Percentiles rank a stretch among this genome's conserved stretches.
These are phyloP conservation scores for Pisolithus marmoratus DNA, from an alignment of 768 basidiomycete genomes.

Conservation along the genomic window DNA sequence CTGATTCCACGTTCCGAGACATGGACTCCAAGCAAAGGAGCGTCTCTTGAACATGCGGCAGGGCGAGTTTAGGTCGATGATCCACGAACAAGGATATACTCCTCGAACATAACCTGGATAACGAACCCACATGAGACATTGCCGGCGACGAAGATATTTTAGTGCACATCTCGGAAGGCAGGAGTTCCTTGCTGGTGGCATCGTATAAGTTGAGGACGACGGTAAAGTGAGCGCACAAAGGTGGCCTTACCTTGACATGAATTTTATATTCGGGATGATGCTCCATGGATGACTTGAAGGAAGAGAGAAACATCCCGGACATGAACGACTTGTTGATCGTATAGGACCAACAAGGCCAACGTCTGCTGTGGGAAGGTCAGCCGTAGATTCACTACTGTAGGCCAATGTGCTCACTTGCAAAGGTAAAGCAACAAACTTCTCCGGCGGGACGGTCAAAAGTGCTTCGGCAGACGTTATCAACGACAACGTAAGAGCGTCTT, in stretches of 20 bases:
- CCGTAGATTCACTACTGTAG: slow-evolving; percentile 12
- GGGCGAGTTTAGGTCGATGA: slow-evolving; percentile 25
- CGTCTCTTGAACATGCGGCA: slow-evolving; percentile 22
- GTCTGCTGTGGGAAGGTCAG: slow-evolving; percentile 15
- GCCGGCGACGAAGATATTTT: slow-evolving; percentile 29
- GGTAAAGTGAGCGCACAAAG: neutral
- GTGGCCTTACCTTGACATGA: slow-evolving; percentile 10
- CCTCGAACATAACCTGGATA: slow-evolving; percentile 36
- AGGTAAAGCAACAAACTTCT: slow-evolving; percentile 57
- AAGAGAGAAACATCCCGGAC: slow-evolving; percentile 48
- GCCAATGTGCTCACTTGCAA: slow-evolving; percentile 35
- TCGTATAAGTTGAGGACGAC: neutral
- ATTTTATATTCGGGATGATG: slow-evolving; percentile 12
- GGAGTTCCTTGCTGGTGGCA: slow-evolving; percentile 27
- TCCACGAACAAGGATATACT: slow-evolving; percentile 30
- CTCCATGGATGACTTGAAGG: slow-evolving; percentile 33
- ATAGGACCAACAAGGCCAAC: slow-evolving; percentile 32
- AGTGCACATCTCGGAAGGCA: slow-evolving; percentile 30
- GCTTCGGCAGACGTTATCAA: slow-evolving; percentile 58
- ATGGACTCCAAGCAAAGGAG: slow-evolving; percentile 29
- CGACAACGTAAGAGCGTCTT: slow-evolving; percentile 34
- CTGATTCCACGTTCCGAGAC: slow-evolving; percentile 39
- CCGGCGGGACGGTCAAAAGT: slow-evolving; percentile 46
- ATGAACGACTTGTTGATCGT: slow-evolving; percentile 52
- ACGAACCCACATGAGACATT: slow-evolving; percentile 33